Base-by-base conservation (phyloP, 345 rosid species). In the Syzygium grande region DNA sequence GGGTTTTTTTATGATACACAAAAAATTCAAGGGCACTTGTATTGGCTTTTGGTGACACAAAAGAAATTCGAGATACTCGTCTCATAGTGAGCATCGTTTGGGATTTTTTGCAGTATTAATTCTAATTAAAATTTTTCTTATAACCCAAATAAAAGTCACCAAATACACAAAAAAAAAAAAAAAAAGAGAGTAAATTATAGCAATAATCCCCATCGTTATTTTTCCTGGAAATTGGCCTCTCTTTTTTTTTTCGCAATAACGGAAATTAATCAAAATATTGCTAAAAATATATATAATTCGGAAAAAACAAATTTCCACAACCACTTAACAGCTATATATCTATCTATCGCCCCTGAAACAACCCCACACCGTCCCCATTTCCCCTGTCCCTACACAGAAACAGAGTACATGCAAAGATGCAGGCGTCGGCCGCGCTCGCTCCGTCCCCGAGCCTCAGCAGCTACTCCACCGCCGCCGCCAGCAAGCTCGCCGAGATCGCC, bases 391-490 rank as follows among this genome's bases (percentile, higher is more conserved):
- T 23, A 86, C 55, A 19, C 61, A 29, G 86, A 34, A 56, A 86
- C 73, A 85, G 77, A 65, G 65, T 51, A 10, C 51, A 17, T n/a
- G 23, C 86, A 2, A 52, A 80, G 38, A 54, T 51, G 41, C 52
- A 83, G 77, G 86, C 85, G 12, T 23, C 73, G 11, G 58, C 63
- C 4, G 46, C 43, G 6, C 54, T 53, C 85, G 54, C 87, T 9
- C 55, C 87, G 52, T 90, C 94, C 61, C 92, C 92, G 0, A 90
- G 92, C 87, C 90, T 91, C 90, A 88, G 87, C 85, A 86, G 89
- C 58, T 89, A 89, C 88, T 91, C 91, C 65, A 88, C 46, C 46
- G 1, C 46, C 46, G 46, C 46, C 7, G 46, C 92, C 2, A 86
- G 73, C n/a, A 87, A 84, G 30, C 87, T 92, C 38, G 89, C 92